These are phyloP conservation scores for Capsicum baccatum DNA, from an alignment of 257 asterid species.

Conservation along the genomic window DNA sequence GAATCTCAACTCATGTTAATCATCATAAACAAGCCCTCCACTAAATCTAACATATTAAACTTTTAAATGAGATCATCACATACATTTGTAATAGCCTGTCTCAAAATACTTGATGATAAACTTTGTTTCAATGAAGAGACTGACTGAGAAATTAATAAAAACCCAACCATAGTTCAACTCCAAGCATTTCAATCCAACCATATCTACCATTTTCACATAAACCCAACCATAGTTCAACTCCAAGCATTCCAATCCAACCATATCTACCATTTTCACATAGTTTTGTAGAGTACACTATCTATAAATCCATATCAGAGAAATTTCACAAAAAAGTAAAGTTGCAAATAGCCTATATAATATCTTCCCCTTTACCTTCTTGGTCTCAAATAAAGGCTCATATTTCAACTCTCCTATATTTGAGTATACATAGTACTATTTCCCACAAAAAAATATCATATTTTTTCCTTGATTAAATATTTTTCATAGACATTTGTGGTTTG, in stretches of 20 bases:
- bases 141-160: too few species aligned
- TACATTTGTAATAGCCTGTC: conserved; percentile 69
- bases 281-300: conserved; percentile 48
- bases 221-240: conserved; percentile 52
- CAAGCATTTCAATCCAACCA: conserved; percentile 70
- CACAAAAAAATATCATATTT: too few species aligned
- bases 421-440: too few species aligned
- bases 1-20: too few species aligned
- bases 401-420: not conserved
- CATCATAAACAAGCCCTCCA: too few species aligned
- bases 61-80: not conserved
- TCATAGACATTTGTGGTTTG: too few species aligned
- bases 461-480: too few species aligned
- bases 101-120: conserved; percentile 57
- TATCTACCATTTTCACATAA: conserved; percentile 42
- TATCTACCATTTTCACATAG: conserved; percentile 42
- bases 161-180: conserved; percentile 52
- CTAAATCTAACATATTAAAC: not conserved
- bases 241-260: conserved; percentile 71
- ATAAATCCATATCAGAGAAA: conserved; percentile 57
- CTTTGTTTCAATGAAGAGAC: too few species aligned
- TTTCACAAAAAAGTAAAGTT: conserved; percentile 52
- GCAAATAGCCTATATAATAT: conserved; percentile 60
- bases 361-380: conserved; percentile 53
- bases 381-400: conserved; percentile 59